phyloP scores from a whole-genome alignment of 1,139 yeast species.

The Yamadazyma siamensis region DNA sequence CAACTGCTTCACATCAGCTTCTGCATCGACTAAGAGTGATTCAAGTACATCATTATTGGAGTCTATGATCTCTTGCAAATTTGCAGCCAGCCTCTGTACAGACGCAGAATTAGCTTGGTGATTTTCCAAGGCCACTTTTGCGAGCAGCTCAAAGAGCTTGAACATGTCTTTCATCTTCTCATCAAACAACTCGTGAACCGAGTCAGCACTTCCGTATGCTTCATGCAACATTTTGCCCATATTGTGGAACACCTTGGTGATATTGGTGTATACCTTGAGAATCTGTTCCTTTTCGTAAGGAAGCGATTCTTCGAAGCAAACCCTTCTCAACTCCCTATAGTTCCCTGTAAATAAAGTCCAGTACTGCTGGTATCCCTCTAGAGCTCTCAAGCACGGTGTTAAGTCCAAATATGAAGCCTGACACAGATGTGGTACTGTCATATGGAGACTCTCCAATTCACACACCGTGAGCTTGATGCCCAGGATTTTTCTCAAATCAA shows the following conservation, averaged over 20 bases:
- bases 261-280: constrained; percentile 41
- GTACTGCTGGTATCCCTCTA: constrained; percentile 48
- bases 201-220: constrained; percentile 14
- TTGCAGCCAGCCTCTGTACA: constrained; percentile 9
- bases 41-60: constrained; percentile 10
- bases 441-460: constrained; percentile 46
- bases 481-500: constrained; percentile 28
- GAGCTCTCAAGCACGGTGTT: constrained; percentile 34
- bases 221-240: constrained; percentile 17
- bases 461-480: constrained; percentile 53
- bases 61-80: constrained; percentile 12
- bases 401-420: constrained; percentile 12
- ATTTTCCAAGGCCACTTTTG: constrained; percentile 5
- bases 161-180: constrained; percentile 17
- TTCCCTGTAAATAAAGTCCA: constrained; percentile 65
- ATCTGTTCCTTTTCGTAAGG: constrained; percentile 54
- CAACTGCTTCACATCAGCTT: constrained; percentile 11
- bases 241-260: constrained; percentile 32
- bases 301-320: constrained; percentile 49
- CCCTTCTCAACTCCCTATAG: constrained; percentile 44
- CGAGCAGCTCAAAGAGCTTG: constrained; percentile 5
- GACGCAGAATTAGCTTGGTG: constrained; percentile 10
- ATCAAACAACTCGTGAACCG: too few relatives aligned
- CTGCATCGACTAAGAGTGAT: constrained; percentile 5
- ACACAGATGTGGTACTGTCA: background rate